These are phyloP conservation scores for Camellia granthamiana DNA, from an alignment of 148 eudicot genomes.

Conservation along the genomic window DNA sequence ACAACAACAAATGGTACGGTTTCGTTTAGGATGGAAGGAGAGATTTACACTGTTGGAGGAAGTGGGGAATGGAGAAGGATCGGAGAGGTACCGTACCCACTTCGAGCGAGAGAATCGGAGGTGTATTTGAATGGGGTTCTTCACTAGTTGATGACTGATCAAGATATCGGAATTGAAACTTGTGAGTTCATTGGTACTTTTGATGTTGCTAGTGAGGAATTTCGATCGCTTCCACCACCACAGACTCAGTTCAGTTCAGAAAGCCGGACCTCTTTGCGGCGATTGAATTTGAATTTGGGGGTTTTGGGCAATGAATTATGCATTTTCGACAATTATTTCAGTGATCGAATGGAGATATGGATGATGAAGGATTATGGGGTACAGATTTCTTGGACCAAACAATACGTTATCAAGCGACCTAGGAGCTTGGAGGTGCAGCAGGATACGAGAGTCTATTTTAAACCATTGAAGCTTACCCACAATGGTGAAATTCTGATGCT, in stretches of 20 bases:
- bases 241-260: background rate
- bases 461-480: background rate
- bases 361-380: background rate
- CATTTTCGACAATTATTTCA: background rate
- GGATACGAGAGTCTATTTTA: background rate
- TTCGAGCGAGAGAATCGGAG: background rate
- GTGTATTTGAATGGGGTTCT: background rate
- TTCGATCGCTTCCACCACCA: background rate
- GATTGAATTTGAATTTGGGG: background rate
- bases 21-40: too few species aligned
- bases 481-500: background rate
- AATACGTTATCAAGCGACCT: background rate
- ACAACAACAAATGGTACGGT: too few species aligned
- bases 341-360: background rate
- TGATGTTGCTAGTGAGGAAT: background rate
- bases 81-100: background rate
- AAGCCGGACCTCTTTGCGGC: background rate
- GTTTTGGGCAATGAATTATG: background rate
- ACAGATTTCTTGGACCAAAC: background rate
- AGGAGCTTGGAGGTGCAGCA: background rate
- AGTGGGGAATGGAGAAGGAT: background rate
- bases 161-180: background rate
- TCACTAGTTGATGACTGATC: background rate
- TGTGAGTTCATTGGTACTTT: background rate
- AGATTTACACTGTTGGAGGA: background rate